Base-by-base conservation (phyloP, 345 rosid genomes). In the Capsella bursapastoris region DNA sequence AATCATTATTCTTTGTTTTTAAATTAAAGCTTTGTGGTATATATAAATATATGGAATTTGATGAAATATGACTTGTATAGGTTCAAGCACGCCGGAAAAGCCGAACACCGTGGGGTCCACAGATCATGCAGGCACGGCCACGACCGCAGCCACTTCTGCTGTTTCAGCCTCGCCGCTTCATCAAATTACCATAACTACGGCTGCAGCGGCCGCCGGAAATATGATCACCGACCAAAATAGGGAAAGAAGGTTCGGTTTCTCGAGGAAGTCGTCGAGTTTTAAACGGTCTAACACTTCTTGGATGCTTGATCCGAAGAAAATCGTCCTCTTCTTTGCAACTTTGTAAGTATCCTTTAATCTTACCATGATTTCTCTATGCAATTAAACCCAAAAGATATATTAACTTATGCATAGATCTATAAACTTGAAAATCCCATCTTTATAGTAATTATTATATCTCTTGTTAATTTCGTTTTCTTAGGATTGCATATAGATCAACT, bases 271-370 rank as follows among this genome's bases (percentile, higher is more conserved):
- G 57, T 86, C 88, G 58, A 87, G 91, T 75, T 83, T 90, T 81
- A 87, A 87, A 82, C 86, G 96, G 2, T 76, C 87, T 56, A 57
- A 86, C 13, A 29, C 77, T 25, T 74, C 85, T 49, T 88, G 97
- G 99, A 61, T 69, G 37, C 67, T 90, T 60, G 97, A 95, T 80
- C 99, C 99, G 7, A 91, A 84, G 84, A 90, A 91, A 82, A 78
- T 95, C 56, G 92, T 95, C 51, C 68, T 91, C 82, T 77, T 95
- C 66, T 95, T 95, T 44, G 99, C 99, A 58, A 87, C 97, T 18
- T 72, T 95, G 99, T 92, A 74, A 83, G 96, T 83, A 32, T 22
- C 32, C 8, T 18, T 12, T 35, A 18, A 4, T 27, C 1, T 28
- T 66, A 75, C 10, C 47, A 50, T 29, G n/a, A 18, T 31, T 34